Percentiles rank a stretch among this genome's conserved stretches.
phyloP scores from a whole-genome alignment of 208 protist species.

The Strigomonas culicis region DNA sequence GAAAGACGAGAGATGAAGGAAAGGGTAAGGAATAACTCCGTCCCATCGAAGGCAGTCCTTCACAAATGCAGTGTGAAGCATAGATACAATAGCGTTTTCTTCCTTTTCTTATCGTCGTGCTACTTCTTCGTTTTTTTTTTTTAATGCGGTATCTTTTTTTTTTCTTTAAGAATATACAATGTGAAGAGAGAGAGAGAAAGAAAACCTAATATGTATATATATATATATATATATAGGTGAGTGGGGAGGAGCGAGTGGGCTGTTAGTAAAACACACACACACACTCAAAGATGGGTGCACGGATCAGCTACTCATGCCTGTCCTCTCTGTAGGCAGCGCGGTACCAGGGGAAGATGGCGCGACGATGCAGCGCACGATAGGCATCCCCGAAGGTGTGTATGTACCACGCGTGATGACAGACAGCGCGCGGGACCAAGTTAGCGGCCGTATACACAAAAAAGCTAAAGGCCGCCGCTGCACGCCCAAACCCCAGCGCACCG shows the following conservation, averaged over 20 bases:
- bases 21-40: too few relatives aligned
- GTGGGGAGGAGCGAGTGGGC: neutral
- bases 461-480: slow-evolving; percentile 39
- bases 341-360: slow-evolving; percentile 24
- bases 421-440: slow-evolving; percentile 66
- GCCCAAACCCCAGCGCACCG: neutral
- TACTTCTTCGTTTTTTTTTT: too few relatives aligned
- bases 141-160: neutral
- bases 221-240: neutral
- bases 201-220: neutral
- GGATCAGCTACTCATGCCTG: neutral
- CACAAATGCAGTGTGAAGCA: too few relatives aligned
- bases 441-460: slow-evolving; percentile 63
- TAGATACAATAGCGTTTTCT: too few relatives aligned
- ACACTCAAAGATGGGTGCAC: neutral
- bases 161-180: too few relatives aligned
- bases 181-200: too few relatives aligned
- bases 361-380: slow-evolving; percentile 39
- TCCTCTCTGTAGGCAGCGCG: neutral
- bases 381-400: slow-evolving; percentile 36
- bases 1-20: slow-evolving; percentile 1
- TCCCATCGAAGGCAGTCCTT: too few relatives aligned
- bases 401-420: slow-evolving; percentile 74
- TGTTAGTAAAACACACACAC: slow-evolving; percentile 6
- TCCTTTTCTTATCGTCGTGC: too few relatives aligned